Evolutionary conservation across 169 alveolate genomes (phyloP).

Genomic region (Plasmodium yoelii): DNA sequence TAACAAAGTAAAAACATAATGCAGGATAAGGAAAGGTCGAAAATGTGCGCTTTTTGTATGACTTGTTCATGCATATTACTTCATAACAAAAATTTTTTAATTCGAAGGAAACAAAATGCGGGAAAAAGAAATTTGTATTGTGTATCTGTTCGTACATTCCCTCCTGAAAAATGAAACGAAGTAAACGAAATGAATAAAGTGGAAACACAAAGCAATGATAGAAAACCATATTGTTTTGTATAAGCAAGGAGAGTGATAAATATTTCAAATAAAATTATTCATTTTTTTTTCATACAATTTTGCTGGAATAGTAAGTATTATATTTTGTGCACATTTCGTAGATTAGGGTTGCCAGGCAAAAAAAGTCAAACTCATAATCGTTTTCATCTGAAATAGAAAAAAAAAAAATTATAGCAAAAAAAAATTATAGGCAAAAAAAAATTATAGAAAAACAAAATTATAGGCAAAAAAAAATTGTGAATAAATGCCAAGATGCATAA

Average conservation of each 20-base stretch:
- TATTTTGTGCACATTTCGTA: slow-evolving; percentile 74
- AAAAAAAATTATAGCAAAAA: not conserved
- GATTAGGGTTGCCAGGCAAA: slow-evolving; percentile 56
- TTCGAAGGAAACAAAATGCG: slow-evolving; percentile 74
- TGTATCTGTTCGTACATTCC: slow-evolving; percentile 35
- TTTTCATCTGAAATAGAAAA: slow-evolving; percentile 29
- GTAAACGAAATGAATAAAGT: no score
- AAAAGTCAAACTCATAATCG: slow-evolving; percentile 65
- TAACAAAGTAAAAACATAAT: no score
- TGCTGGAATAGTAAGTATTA: slow-evolving; percentile 64
- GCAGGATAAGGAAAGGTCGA: no score
- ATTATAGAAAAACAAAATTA: slow-evolving; percentile 4
- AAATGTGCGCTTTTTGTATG: no score
- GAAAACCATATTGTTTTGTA: not conserved
- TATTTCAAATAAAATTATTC: not conserved
- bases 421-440: not conserved
- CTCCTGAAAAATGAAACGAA: slow-evolving; percentile 24
- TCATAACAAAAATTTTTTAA: slow-evolving; percentile 70
- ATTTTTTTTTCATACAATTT: slow-evolving; percentile 13
- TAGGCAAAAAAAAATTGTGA: not conserved
- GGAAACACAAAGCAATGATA: not conserved
- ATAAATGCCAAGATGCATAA: not conserved
- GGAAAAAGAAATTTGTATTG: slow-evolving; percentile 54
- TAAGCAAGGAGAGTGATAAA: not conserved
- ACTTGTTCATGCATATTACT: slow-evolving; percentile 10